Percentiles rank a stretch among this genome's conserved stretches.
These are phyloP conservation scores for Colletotrichum lentis DNA, from an alignment of 2,329 filamentous ascomycete genomes.

Conservation along the genomic window DNA sequence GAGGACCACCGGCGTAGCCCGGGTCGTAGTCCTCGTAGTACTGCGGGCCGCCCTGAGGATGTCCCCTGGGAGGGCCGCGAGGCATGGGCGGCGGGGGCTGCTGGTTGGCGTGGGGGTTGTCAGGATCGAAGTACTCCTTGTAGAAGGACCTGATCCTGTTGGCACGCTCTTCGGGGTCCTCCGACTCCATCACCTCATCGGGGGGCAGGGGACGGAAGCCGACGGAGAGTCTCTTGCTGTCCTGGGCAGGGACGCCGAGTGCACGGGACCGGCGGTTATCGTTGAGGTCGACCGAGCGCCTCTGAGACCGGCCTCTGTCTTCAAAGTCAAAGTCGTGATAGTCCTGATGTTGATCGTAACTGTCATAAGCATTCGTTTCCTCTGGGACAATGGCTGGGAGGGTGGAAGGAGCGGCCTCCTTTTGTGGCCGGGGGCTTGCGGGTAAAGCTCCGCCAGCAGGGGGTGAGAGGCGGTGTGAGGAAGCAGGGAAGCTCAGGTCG, in stretches of 20 bases:
- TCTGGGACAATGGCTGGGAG: conserved; percentile 43
- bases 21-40: conserved; percentile 82
- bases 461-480: conserved; percentile 41
- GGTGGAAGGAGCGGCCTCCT: conserved; percentile 48
- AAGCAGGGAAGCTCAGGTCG: conserved; percentile 33
- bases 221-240: conserved; percentile 69
- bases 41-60: conserved; percentile 44
- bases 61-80: conserved; percentile 16
- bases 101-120: conserved; percentile 60
- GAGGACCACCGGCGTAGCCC: conserved; percentile 64
- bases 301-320: conserved; percentile 50
- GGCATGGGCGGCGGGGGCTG: conserved; percentile 26
- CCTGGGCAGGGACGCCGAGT: conserved; percentile 63
- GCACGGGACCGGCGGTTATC: conserved; percentile 45
- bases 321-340: conserved; percentile 43
- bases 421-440: conserved; percentile 46
- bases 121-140: conserved; percentile 95
- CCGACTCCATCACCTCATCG: conserved; percentile 77
- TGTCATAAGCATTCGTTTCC: conserved; percentile 40
- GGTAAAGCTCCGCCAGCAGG: conserved; percentile 44
- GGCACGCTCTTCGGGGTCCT: conserved; percentile 92
- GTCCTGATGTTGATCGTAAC: conserved; percentile 37
- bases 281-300: conserved; percentile 41
- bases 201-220: conserved; percentile 87
- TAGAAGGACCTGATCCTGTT: conserved; percentile 99